phyloP scores from a whole-genome alignment of 768 basidiomycete genomes.

The Macrolepiota dolichaula region DNA sequence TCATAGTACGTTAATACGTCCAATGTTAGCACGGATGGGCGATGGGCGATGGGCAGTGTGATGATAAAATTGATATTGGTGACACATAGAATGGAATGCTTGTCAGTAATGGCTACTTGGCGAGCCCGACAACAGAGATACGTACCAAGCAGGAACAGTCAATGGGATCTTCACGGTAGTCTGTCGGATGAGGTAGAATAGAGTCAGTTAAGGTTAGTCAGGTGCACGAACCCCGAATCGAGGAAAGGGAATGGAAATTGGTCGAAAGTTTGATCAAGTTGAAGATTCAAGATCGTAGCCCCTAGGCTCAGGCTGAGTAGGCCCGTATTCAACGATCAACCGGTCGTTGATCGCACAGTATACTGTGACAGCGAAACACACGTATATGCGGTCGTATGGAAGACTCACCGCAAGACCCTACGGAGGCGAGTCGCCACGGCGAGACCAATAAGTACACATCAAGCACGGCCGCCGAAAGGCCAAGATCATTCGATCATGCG shows the following conservation, averaged over 20 bases:
- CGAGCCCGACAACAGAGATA: background rate
- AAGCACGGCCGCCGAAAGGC: background rate
- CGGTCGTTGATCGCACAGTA: background rate
- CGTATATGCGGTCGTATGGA: background rate
- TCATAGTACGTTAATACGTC: background rate
- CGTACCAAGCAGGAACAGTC: constrained; percentile 76
- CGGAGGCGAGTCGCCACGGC: background rate
- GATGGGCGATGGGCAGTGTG: too few species aligned
- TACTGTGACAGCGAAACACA: background rate
- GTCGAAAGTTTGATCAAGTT: too few species aligned
- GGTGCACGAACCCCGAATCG: background rate
- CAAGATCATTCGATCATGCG: background rate
- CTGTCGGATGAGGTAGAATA: constrained; percentile 28
- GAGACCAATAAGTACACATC: background rate
- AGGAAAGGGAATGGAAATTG: too few species aligned
- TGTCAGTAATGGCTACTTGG: background rate
- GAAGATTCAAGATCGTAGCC: background rate
- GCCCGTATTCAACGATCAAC: too few species aligned
- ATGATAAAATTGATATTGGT: too few species aligned
- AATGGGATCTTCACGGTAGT: constrained; percentile 81
- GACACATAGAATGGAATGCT: too few species aligned
- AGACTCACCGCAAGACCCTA: constrained; percentile 41
- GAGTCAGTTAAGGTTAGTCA: background rate
- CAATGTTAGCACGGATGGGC: too few species aligned
- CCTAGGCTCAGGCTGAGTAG: too few species aligned